Evolutionary conservation across 2,329 filamentous ascomycete species (phyloP), one percentile per base, ranked within the genome.

Genomic region (Mariannaea elegans): DNA sequence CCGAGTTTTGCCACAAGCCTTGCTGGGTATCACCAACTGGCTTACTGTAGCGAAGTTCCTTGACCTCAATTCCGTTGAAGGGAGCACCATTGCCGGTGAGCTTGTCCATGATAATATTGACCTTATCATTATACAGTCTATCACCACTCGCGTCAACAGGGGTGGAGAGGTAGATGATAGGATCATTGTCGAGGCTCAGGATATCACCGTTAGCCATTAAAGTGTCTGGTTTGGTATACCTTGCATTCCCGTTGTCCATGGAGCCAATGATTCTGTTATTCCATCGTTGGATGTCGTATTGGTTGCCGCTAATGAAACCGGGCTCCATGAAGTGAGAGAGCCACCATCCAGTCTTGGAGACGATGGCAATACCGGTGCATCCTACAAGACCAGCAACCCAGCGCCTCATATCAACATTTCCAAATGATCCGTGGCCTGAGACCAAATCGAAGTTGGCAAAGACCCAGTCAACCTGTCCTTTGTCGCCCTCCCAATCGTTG

Each of bases 61-160:
- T 53, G 10, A 57, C 47, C 16, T 52, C 53, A 7, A 39, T 47
- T 2, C 53, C 53, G 7, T 34, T 14, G 18, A 61, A 57, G 19
- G 58, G 46, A 19, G 23, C 34, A 8, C 23, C 36, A 5, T 57
- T 27, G 23, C 48, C 54, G 4, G 36, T 53, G 18, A 58, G n/a
- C n/a, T 53, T 42, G 12, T 49, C 29, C 18, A 52, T 42, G 13
- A 61, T 36, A 10, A 56, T 31, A 13, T 31, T 29, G 9, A 58
- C 45, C 6, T 54, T 38, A 18, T 56, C 45, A 12, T 41, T 42
- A 3, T 61, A 53, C 3, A 47, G 23, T 14, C 21, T 23, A 19
- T 3, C 21, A 16, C 14, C 34, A 14, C 14, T 6, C 4, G 5
- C 6, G 34, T 16, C 23, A 10, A 23, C n/a, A 6, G 47, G 32